phyloP scores from a whole-genome alignment of 192 early-diverging fungal species.

The Coemansia sp. region DNA sequence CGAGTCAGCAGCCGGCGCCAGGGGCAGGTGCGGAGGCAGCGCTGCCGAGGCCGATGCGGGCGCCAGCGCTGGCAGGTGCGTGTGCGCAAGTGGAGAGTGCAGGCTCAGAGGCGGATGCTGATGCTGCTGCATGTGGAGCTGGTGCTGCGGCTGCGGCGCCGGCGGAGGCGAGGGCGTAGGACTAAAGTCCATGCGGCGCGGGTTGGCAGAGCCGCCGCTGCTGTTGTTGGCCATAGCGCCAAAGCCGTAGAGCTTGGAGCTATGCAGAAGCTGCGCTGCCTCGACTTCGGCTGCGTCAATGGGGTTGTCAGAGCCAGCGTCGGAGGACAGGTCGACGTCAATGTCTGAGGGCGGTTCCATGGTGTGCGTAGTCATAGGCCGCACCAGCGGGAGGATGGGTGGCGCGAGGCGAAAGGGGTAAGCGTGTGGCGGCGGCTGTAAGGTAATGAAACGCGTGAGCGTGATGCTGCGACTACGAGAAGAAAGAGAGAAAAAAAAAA shows the following conservation, averaged over 20 bases:
- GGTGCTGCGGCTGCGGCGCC: slow-evolving; percentile 6
- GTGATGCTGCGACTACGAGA: background rate
- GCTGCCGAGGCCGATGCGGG: slow-evolving; percentile 2
- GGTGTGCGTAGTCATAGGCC: slow-evolving; percentile 48
- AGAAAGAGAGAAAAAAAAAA: slow-evolving; percentile 3
- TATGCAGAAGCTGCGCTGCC: slow-evolving; percentile 34
- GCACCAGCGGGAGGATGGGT: slow-evolving; percentile 7
- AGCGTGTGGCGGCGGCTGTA: slow-evolving; percentile 30
- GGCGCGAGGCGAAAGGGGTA: background rate
- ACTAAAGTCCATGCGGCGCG: slow-evolving; percentile 53
- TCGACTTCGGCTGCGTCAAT: slow-evolving; percentile 34
- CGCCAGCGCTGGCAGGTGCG: slow-evolving; percentile 4
- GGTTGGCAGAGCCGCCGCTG: background rate
- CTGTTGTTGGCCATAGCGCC: slow-evolving; percentile 14
- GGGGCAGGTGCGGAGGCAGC: background rate
- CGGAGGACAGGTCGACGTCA: slow-evolving; percentile 52
- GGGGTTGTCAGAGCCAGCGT: slow-evolving; percentile 30
- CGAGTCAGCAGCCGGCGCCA: slow-evolving; percentile 1
- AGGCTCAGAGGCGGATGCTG: slow-evolving; percentile 5
- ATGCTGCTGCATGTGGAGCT: slow-evolving; percentile 5
- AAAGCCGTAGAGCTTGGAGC: slow-evolving; percentile 32
- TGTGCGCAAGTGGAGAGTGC: slow-evolving; percentile 3
- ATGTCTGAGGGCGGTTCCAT: slow-evolving; percentile 53
- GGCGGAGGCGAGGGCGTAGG: slow-evolving; percentile 49
- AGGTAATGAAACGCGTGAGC: slow-evolving; percentile 31